phyloP scores from a whole-genome alignment of 2,329 filamentous ascomycete genomes.

The Talaromyces piceae region DNA sequence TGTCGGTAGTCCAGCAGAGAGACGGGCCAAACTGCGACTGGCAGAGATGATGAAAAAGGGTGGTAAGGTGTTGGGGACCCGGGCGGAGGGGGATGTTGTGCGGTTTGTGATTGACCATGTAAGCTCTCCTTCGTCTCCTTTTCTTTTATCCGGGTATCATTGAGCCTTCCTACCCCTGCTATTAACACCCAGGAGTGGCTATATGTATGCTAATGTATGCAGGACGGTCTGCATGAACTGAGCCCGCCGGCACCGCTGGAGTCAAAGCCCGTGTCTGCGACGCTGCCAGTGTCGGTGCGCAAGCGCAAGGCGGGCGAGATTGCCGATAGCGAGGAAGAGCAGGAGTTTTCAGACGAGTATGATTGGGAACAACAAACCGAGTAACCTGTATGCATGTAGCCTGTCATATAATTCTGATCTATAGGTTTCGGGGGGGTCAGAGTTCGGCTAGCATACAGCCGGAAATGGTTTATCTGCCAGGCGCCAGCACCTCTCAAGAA shows the following conservation, averaged over 20 bases:
- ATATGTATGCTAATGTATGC: not conserved
- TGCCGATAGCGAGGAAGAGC: constrained; percentile 39
- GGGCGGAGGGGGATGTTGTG: constrained; percentile 25
- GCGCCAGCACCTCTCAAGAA: too few relatives aligned
- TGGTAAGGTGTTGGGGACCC: constrained; percentile 38
- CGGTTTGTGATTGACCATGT: constrained; percentile 35
- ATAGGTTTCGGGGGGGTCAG: too few relatives aligned
- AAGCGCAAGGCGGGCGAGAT: constrained; percentile 41
- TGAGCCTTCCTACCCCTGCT: not conserved
- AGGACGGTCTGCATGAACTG: constrained; percentile 9
- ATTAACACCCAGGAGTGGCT: too few relatives aligned
- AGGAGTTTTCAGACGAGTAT: constrained; percentile 6
- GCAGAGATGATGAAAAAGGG: constrained; percentile 60
- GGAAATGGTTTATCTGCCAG: too few relatives aligned
- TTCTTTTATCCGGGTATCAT: not conserved
- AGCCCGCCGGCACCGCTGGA: constrained; percentile 6
- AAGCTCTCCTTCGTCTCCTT: constrained; percentile 8
- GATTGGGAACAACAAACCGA: too few relatives aligned
- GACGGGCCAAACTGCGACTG: constrained; percentile 39
- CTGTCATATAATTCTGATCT: too few relatives aligned
- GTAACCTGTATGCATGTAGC: too few relatives aligned
- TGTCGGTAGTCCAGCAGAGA: constrained; percentile 22
- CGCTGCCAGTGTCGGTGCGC: constrained; percentile 13
- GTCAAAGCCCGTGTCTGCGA: constrained; percentile 1
- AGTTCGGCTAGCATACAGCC: too few relatives aligned